phyloP scores from a whole-genome alignment of 306 rosid genomes.

The Pterocarpus santalinus region DNA sequence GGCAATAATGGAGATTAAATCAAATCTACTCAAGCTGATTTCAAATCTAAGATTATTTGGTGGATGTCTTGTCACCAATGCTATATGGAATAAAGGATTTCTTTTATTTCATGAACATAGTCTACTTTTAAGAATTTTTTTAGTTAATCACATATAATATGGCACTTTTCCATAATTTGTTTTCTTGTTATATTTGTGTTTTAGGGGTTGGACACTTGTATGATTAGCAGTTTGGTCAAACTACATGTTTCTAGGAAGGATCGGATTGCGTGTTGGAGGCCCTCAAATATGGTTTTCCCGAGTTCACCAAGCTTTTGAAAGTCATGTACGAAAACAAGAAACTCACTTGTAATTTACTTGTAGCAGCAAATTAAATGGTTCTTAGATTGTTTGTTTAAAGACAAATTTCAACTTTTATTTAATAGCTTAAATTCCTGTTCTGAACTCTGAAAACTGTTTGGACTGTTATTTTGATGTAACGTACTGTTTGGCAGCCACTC shows the following conservation, averaged over 20 bases:
- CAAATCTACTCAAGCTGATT: background rate
- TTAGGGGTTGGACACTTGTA: background rate
- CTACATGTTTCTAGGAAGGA: slow-evolving; percentile 60
- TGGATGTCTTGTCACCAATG: background rate
- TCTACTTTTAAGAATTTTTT: background rate
- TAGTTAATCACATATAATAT: background rate
- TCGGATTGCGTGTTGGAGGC: slow-evolving; percentile 32
- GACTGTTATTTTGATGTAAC: background rate
- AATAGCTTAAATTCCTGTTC: background rate
- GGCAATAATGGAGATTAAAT: too few relatives aligned
- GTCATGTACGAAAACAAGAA: slow-evolving; percentile 39
- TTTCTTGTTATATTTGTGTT: slow-evolving; percentile 3
- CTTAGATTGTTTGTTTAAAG: background rate
- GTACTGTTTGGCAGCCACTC: background rate
- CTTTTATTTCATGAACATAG: background rate
- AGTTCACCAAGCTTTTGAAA: slow-evolving; percentile 30
- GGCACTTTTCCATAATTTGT: background rate
- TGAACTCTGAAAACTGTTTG: background rate
- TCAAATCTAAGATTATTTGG: background rate
- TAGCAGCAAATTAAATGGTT: background rate
- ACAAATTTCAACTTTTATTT: background rate
- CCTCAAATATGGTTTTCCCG: background rate
- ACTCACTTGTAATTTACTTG: slow-evolving; percentile 33
- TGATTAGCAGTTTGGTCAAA: slow-evolving; percentile 40
- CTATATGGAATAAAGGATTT: background rate